phyloP scores from a whole-genome alignment of 768 basidiomycete genomes.

The Boletus rubescentipes region DNA sequence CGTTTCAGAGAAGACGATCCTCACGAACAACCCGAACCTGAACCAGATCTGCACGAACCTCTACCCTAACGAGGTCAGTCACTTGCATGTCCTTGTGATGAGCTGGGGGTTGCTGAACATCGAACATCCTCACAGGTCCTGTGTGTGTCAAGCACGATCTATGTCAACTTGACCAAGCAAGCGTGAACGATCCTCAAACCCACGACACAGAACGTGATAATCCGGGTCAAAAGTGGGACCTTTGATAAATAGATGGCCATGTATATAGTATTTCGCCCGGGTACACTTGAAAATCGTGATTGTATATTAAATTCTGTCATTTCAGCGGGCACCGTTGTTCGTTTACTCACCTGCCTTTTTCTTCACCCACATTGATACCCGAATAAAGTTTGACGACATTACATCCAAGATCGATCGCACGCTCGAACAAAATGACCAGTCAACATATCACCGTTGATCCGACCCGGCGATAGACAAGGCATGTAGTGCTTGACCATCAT shows the following conservation, averaged over 20 bases:
- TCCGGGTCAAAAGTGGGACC: neutral
- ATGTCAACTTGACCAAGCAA: slow-evolving; percentile 19
- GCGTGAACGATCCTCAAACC: slow-evolving; percentile 2
- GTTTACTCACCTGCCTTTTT: neutral
- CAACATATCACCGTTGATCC: too few species aligned
- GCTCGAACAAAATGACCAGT: neutral
- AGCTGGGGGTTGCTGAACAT: neutral
- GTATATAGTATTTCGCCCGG: neutral
- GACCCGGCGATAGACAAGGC: too few species aligned
- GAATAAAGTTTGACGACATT: neutral
- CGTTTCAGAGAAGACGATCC: slow-evolving; percentile 46
- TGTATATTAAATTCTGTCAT: neutral
- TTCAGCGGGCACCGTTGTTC: neutral
- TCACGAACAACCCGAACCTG: slow-evolving; percentile 66
- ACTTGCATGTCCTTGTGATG: neutral
- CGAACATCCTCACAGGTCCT: slow-evolving; percentile 19
- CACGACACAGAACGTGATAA: neutral
- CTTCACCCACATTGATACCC: neutral
- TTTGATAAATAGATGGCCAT: neutral
- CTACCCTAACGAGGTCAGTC: slow-evolving; percentile 54
- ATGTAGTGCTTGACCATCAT: neutral
- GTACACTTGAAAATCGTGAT: neutral
- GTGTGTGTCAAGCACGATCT: slow-evolving; percentile 25
- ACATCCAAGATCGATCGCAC: neutral
- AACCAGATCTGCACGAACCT: slow-evolving; percentile 52